Percentiles rank a stretch among this genome's conserved stretches.
These are phyloP conservation scores for Raffaelea arxii DNA, from an alignment of 2,329 filamentous ascomycete species.

Conservation along the genomic window DNA sequence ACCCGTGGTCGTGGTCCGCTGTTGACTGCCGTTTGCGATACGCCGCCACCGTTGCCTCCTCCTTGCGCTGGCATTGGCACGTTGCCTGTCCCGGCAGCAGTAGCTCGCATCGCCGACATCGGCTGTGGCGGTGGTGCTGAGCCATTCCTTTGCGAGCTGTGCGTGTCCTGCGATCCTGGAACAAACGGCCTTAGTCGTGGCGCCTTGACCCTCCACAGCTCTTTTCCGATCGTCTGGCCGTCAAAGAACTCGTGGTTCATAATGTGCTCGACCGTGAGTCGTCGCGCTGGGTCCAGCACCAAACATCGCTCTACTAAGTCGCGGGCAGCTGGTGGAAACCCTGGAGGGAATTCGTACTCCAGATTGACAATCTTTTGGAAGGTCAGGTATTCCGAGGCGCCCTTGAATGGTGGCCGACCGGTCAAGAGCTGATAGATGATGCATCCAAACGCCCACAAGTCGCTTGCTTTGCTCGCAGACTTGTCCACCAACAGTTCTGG, in stretches of 20 bases:
- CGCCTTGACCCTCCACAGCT: constrained; percentile 81
- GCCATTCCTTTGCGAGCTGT: constrained; percentile 64
- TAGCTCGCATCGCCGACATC: constrained; percentile 9
- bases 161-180: constrained; percentile 64
- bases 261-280: constrained; percentile 89
- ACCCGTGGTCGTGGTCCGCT: constrained; percentile 59
- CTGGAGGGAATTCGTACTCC: constrained; percentile 85
- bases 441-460: constrained; percentile 96
- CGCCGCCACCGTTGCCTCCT: neutral
- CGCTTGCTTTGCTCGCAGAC: constrained; percentile 93
- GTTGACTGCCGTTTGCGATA: constrained; percentile 17
- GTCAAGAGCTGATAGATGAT: constrained; percentile 93
- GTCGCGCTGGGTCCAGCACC: constrained; percentile 74
- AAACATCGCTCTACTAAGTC: constrained; percentile 86
- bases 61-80: neutral
- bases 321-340: constrained; percentile 76
- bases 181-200: constrained; percentile 78
- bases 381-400: constrained; percentile 87
- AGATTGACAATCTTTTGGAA: constrained; percentile 96
- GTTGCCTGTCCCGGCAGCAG: constrained; percentile 9
- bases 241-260: constrained; percentile 95
- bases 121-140: constrained; percentile 20
- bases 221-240: constrained; percentile 72
- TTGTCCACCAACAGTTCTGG: constrained; percentile 95
- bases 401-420: constrained; percentile 97